Evolutionary conservation across 2,329 filamentous ascomycete genomes (phyloP).

Genomic region (Cercospora sp.): DNA sequence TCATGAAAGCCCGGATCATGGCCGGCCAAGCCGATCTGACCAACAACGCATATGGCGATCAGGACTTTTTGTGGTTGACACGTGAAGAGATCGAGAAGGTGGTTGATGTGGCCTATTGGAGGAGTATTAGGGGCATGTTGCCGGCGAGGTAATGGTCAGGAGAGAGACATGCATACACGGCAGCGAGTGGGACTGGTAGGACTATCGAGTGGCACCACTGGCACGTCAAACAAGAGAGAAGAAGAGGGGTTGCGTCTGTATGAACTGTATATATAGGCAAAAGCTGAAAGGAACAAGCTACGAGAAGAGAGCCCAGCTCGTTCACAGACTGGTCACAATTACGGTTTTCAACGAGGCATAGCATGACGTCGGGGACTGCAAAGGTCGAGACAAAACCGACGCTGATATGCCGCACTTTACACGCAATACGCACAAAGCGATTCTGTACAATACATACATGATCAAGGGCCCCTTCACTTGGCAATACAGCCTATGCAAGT

Average conservation of each 20-base stretch:
- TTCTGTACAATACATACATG: not conserved
- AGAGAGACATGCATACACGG: not conserved
- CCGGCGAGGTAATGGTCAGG: conserved; percentile 60
- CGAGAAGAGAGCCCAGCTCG: not conserved
- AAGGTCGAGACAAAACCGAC: too few relatives aligned
- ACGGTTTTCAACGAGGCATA: not conserved
- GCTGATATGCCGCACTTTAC: not conserved
- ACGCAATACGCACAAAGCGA: not conserved
- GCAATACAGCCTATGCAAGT: not conserved
- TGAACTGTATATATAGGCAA: not conserved
- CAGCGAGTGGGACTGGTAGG: not conserved
- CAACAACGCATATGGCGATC: conserved; percentile 68
- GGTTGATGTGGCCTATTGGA: conserved; percentile 70
- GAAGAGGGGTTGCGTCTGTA: not conserved
- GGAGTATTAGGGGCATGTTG: conserved; percentile 78
- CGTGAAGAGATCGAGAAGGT: conserved; percentile 76
- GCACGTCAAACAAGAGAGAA: not conserved
- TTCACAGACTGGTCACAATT: not conserved
- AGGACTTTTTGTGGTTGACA: conserved; percentile 88
- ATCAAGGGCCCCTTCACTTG: too few relatives aligned
- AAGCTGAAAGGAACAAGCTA: not conserved
- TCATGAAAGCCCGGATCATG: conserved; percentile 95
- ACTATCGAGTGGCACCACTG: not conserved
- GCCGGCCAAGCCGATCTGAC: conserved; percentile 85
- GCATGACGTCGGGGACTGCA: not conserved